Base-by-base conservation (phyloP, 179 eudicot genomes). In the Beta corolliflora region DNA sequence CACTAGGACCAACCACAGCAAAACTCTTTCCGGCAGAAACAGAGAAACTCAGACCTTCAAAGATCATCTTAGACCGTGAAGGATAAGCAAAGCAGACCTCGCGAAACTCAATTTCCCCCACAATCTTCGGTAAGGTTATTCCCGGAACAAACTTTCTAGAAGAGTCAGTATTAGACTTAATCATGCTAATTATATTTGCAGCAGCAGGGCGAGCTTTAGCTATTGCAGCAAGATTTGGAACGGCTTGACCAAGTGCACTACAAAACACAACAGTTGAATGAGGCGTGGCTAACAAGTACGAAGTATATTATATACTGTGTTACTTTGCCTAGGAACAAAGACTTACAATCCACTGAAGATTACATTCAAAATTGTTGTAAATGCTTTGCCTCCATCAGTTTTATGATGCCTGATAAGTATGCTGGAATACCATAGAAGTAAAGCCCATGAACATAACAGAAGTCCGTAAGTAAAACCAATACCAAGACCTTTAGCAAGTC, bases 161-260 rank as follows among this genome's bases (percentile, higher is more conserved):
- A 50, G 83, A 81, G 25, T 73, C 66, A 59, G 45, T 63, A 48
- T 89, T 80, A 19, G 86, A 85, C 69, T 81, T 73, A 59, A 91
- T 86, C 90, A 92, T 87, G 82, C 83, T 81, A 14, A 79, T 64
- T 64, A 91, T 89, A 66, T 80, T 91, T 18, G 86, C 77, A 54
- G 89, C 92, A 61, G 96, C 96, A 46, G 89, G 90, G 44, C 82
- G 82, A 6, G 88, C 96, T 86, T 89, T 91, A 25, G 90, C 88
- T 77, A 92, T 87, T 81, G 92, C 87, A 77, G 93, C 91, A 16
- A 92, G 86, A 73, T 83, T 88, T 75, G 96, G 96, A 58, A 90
- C 91, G 79, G 93, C 96, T 84, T 91, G 96, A 71, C 96, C 96
- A 23, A 92, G 93, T 60, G 93, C 93, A 85, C 96, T 92, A 25